Evolutionary conservation across 1,284 basidiomycete genomes (phyloP).

Genomic region (Microbotryum intermedium): DNA sequence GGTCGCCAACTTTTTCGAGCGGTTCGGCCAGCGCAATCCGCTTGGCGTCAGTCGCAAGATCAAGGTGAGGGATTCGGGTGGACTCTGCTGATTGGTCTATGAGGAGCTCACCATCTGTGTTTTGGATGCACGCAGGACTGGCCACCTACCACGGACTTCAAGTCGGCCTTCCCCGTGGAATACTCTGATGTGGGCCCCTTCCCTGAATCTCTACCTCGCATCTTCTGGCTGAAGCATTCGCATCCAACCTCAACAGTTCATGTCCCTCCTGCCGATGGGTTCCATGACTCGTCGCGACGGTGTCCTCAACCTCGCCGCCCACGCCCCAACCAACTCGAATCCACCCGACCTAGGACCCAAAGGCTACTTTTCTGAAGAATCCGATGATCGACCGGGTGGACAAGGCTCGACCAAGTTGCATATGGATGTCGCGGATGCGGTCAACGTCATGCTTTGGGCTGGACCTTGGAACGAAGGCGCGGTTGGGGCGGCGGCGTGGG

Average conservation of each 20-base stretch:
- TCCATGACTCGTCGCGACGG: slow-evolving; percentile 83
- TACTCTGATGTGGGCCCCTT: slow-evolving; percentile 53
- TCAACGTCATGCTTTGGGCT: slow-evolving; percentile 83
- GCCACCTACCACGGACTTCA: slow-evolving; percentile 80
- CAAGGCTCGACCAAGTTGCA: slow-evolving; percentile 80
- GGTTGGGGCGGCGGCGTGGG: slow-evolving; percentile 82
- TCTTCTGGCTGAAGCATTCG: background rate
- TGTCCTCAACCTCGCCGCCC: slow-evolving; percentile 67
- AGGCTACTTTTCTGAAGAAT: slow-evolving; percentile 46
- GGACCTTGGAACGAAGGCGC: slow-evolving; percentile 53
- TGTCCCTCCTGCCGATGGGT: slow-evolving; percentile 69
- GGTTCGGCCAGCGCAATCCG: slow-evolving; percentile 61
- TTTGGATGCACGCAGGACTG: slow-evolving; percentile 58
- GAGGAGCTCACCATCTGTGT: background rate
- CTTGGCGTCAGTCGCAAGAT: slow-evolving; percentile 60
- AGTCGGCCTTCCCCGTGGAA: slow-evolving; percentile 70
- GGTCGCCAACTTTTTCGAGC: slow-evolving; percentile 68
- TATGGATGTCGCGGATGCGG: slow-evolving; percentile 51
- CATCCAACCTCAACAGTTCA: slow-evolving; percentile 47
- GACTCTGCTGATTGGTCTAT: background rate
- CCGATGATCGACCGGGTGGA: slow-evolving; percentile 50
- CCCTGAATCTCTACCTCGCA: background rate
- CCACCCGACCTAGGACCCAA: slow-evolving; percentile 76
- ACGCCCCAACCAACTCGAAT: slow-evolving; percentile 75
- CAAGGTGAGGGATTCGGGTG: slow-evolving; percentile 49